These are phyloP conservation scores for Arctium lappa DNA, from an alignment of 129 eudicot genomes.

Conservation along the genomic window DNA sequence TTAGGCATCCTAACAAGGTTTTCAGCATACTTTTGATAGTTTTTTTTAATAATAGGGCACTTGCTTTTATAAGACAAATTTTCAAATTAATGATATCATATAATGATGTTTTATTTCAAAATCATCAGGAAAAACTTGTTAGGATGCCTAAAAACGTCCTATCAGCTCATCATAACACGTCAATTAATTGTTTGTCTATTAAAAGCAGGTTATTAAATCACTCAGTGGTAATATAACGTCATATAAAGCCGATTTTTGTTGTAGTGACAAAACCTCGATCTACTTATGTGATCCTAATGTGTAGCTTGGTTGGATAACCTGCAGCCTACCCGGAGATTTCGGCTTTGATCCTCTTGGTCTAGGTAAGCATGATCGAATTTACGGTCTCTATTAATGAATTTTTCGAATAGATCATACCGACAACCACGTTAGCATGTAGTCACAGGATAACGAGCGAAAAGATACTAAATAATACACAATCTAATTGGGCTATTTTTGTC, in stretches of 20 bases:
- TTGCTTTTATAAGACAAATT: too few species aligned
- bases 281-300: neutral
- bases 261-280: neutral
- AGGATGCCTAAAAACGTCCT: neutral
- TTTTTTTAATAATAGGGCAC: neutral
- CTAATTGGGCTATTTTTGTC: too few species aligned
- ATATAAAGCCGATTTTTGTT: neutral
- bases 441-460: too few species aligned
- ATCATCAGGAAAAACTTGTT: neutral
- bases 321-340: slow-evolving; percentile 97
- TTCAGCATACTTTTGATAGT: neutral
- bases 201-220: neutral
- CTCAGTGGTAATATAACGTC: neutral
- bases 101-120: neutral
- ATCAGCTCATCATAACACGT: too few species aligned
- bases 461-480: too few species aligned
- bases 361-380: slow-evolving; percentile 40
- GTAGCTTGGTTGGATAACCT: neutral
- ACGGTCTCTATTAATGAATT: neutral
- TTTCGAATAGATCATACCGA: neutral
- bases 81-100: neutral
- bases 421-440: too few species aligned
- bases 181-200: neutral
- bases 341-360: slow-evolving; percentile 98
- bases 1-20: neutral